Evolutionary conservation across 371 early-diverging fungal species (phyloP).

Genomic region (Dipsacomyces acuminosporus): DNA sequence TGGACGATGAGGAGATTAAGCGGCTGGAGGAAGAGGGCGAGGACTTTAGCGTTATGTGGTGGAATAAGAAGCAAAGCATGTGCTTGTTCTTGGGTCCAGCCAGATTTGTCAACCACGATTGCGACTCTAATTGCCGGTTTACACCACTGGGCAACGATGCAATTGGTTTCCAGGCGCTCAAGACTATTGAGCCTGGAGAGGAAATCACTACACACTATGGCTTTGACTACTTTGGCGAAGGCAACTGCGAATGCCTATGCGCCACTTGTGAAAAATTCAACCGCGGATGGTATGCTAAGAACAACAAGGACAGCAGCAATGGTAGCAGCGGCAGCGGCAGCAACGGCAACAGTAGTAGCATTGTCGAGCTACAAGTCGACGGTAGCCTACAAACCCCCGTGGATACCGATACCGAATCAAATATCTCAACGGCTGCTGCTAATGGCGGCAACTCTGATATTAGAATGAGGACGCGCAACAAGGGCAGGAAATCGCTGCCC

Average conservation of each 20-base stretch:
- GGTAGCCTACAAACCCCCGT: not conserved
- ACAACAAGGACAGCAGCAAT: not conserved
- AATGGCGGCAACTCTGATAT: not conserved
- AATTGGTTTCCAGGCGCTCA: conserved; percentile 74
- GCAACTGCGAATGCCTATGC: conserved; percentile 86
- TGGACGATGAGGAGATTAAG: conserved; percentile 67
- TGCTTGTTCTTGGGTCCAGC: conserved; percentile 93
- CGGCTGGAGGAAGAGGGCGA: conserved; percentile 58
- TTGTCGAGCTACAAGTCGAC: not conserved
- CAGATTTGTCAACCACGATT: conserved; percentile 94
- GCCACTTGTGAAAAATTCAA: conserved; percentile 71
- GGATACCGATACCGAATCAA: not conserved
- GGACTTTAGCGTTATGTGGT: conserved; percentile 89
- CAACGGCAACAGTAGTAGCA: not conserved
- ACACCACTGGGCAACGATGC: conserved; percentile 56
- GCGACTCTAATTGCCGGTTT: conserved; percentile 81
- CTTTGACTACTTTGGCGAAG: conserved; percentile 79
- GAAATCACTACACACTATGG: conserved; percentile 88
- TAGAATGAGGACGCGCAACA: conserved; percentile 33
- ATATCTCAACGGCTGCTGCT: not conserved
- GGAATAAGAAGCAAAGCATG: conserved; percentile 61
- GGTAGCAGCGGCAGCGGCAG: no score
- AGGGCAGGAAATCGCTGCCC: conserved; percentile 28
- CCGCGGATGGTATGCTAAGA: conserved; percentile 37
- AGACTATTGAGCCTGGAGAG: conserved; percentile 72